Evolutionary conservation across 108 stramenopile species (phyloP).

Genomic region (Cyclotella baltica): DNA sequence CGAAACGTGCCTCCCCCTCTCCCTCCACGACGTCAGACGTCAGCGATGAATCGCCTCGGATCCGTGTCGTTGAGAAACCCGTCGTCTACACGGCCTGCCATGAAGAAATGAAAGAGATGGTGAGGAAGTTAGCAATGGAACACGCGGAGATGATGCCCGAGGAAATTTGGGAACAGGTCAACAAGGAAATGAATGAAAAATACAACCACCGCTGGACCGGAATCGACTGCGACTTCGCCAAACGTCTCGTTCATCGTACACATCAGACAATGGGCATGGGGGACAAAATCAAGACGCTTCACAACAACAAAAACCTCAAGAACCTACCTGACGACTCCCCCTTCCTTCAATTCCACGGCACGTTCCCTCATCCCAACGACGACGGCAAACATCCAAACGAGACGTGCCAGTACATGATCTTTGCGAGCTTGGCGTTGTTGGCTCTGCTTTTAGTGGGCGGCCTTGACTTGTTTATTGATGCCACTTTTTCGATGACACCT

Average conservation of each 20-base stretch:
- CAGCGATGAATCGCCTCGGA: neutral
- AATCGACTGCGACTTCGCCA: neutral
- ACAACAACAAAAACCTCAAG: neutral
- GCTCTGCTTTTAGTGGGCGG: neutral
- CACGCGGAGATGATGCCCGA: neutral
- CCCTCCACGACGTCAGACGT: too few relatives aligned
- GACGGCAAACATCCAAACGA: neutral
- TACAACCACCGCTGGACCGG: neutral
- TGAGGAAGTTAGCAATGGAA: neutral
- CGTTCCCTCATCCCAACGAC: neutral
- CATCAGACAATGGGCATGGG: neutral
- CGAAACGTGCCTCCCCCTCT: too few relatives aligned
- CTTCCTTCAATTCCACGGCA: neutral
- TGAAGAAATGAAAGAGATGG: neutral
- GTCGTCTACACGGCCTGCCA: neutral
- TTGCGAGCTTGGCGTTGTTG: constrained; percentile 13
- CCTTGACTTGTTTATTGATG: constrained; percentile 28
- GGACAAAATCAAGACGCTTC: neutral
- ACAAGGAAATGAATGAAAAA: constrained; percentile 1
- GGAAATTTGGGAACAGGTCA: constrained; percentile 3
- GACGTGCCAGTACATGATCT: constrained; percentile 16
- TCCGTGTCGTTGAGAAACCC: neutral
- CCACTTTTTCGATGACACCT: constrained; percentile 22
- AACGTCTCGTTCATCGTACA: neutral
- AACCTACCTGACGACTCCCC: neutral